Conservation (phyloP, 805 yeast genomes). For the Candida patagonica region DNA sequence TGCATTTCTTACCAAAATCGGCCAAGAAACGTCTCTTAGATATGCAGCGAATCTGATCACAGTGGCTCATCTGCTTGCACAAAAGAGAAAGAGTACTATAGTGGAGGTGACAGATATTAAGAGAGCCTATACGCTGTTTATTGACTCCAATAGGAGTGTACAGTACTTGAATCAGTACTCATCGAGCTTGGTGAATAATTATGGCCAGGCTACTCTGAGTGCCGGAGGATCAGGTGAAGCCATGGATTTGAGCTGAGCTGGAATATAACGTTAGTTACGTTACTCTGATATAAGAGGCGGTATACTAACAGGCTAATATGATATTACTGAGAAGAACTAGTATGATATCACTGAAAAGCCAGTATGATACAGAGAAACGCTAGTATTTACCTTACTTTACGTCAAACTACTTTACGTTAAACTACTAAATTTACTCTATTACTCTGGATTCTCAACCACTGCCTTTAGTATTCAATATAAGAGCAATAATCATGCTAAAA, state of each 20-base stretch:
- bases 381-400: too few species aligned
- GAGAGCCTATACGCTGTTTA: slow-evolving; percentile 75
- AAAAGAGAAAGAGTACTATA: slow-evolving; percentile 60
- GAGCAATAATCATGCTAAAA: slow-evolving; percentile 72
- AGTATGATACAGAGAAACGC: too few species aligned
- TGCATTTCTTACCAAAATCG: slow-evolving; percentile 80
- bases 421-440: too few species aligned
- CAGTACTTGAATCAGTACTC: slow-evolving; percentile 67
- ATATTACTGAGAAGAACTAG: too few species aligned
- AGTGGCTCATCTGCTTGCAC: slow-evolving; percentile 79
- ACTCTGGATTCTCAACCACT: slow-evolving; percentile 36
- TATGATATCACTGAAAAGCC: too few species aligned
- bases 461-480: slow-evolving; percentile 85
- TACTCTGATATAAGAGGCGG: too few species aligned
- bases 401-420: too few species aligned
- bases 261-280: background rate
- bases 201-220: slow-evolving; percentile 60
- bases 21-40: slow-evolving; percentile 81
- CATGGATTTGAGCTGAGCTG: slow-evolving; percentile 1
- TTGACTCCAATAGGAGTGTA: slow-evolving; percentile 85
- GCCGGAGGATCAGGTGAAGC: slow-evolving; percentile 12
- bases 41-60: slow-evolving; percentile 87
- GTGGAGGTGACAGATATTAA: slow-evolving; percentile 79
- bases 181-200: slow-evolving; percentile 65
- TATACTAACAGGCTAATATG: too few species aligned